Conservation (phyloP, 148 eudicot genomes). For the Gaultheria prostrata region DNA sequence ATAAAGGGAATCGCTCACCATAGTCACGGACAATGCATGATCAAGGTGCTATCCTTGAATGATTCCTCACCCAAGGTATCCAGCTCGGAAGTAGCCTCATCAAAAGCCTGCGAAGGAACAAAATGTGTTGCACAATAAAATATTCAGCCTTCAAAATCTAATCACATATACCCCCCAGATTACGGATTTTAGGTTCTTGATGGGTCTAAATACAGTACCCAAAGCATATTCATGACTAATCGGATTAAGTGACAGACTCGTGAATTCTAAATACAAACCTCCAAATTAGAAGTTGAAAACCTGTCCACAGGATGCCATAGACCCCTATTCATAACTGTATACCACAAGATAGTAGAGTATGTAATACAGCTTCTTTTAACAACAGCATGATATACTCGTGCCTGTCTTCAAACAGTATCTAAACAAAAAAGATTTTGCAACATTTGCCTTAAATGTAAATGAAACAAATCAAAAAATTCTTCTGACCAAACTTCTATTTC, state of each 20-base stretch:
- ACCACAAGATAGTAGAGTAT: not conserved
- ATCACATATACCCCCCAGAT: not conserved
- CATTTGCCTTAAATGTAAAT: too few relatives aligned
- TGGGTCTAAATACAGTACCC: not conserved
- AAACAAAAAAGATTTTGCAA: too few relatives aligned
- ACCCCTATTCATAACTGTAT: not conserved
- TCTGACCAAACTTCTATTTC: not conserved
- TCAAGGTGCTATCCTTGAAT: slow-evolving; percentile 83
- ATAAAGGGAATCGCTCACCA: too few relatives aligned
- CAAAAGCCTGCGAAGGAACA: slow-evolving; percentile 52
- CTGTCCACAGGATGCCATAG: not conserved
- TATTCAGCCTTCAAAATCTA: not conserved
- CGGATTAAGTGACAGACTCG: not conserved
- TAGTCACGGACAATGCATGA: slow-evolving; percentile 40
- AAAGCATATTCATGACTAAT: not conserved
- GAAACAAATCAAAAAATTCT: not conserved
- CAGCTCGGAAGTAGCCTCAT: slow-evolving; percentile 71
- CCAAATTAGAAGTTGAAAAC: not conserved
- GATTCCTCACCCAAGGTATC: slow-evolving; percentile 79
- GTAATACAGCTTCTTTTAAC: not conserved
- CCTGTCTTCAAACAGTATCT: not conserved
- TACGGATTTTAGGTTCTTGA: not conserved
- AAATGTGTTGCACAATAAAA: not conserved
- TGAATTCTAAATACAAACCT: not conserved
- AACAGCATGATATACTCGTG: not conserved